Conservation (phyloP, 2,329 filamentous ascomycete genomes). For the Trichoderma sp. region DNA sequence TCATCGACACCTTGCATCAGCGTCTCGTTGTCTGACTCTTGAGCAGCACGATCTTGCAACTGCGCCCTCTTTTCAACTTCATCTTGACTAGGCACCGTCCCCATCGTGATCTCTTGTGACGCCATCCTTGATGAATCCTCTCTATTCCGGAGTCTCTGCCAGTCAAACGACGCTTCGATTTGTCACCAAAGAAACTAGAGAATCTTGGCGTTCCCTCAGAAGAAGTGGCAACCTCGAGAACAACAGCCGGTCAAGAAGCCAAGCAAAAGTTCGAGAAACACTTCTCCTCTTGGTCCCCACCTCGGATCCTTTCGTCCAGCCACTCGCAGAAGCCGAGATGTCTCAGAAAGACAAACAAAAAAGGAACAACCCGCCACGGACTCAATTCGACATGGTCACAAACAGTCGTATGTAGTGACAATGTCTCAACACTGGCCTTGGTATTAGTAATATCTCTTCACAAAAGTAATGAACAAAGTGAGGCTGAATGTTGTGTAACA, state of each 20-base stretch:
- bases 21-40: neutral
- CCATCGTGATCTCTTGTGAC: neutral
- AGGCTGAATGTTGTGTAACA: neutral
- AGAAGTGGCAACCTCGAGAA: neutral
- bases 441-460: neutral
- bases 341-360: neutral
- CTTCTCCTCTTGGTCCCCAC: neutral
- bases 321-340: neutral
- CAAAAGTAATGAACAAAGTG: neutral
- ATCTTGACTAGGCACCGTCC: neutral
- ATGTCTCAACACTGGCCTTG: neutral
- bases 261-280: neutral
- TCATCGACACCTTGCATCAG: constrained; percentile 38
- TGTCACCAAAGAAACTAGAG: neutral
- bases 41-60: neutral
- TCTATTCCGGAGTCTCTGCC: neutral
- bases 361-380: neutral
- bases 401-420: neutral
- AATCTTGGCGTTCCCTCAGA: neutral
- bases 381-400: constrained; percentile 3
- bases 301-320: neutral
- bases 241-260: neutral
- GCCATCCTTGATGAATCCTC: neutral
- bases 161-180: neutral
- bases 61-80: neutral